Base-by-base conservation (phyloP, 1,284 basidiomycete species). In the Malassezia slooffiae region DNA sequence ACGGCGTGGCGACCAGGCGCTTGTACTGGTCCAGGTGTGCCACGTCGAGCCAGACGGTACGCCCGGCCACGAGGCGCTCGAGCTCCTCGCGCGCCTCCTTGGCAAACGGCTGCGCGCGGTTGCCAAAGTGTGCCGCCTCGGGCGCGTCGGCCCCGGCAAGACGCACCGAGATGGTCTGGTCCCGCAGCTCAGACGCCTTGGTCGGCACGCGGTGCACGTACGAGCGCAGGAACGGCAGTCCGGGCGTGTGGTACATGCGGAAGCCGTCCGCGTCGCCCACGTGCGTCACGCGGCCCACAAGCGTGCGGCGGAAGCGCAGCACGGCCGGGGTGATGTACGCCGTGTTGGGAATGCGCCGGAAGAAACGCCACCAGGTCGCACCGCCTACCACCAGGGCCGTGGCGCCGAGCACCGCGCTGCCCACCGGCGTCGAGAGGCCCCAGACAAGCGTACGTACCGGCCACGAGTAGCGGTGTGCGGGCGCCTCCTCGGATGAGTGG, bases 251-350 rank as follows among this genome's bases (percentile, higher is more conserved):
- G 47, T 62, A 65, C 21, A 68, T 45, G 9, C 66, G 54, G 47
- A 69, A 69, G 1, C 64, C 64, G 30, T 69, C 66, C 4, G 64
- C 66, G 38, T 69, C 66, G 23, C 66, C 66, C 2, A 69, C 62
- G 5, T 52, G 51, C 13, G 63, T 58, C 3, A 61, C 60, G 4
- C 47, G 46, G 9, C 66, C 66, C 3, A 65, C 60, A n/a, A 69
- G 40, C 19, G 41, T 51, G 35, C 54, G 52, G 3, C 63, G 55
- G 34, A 57, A 58, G 15, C 53, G 54, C 5, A 67, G 47, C 5
- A 58, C 53, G 10, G 54, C 42, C 1, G 66, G 66, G 7, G 64
- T 66, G 19, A 69, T 37, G 38, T 63, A 54, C 15, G 59, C 60
- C 3, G 64, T 58, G 11, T 41, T 66, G 1, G 54, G 55, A 3